Evolutionary conservation across 2,329 filamentous ascomycete species (phyloP), one percentile per base, ranked within the genome.

Genomic region (Dactylella cylindrospora): DNA sequence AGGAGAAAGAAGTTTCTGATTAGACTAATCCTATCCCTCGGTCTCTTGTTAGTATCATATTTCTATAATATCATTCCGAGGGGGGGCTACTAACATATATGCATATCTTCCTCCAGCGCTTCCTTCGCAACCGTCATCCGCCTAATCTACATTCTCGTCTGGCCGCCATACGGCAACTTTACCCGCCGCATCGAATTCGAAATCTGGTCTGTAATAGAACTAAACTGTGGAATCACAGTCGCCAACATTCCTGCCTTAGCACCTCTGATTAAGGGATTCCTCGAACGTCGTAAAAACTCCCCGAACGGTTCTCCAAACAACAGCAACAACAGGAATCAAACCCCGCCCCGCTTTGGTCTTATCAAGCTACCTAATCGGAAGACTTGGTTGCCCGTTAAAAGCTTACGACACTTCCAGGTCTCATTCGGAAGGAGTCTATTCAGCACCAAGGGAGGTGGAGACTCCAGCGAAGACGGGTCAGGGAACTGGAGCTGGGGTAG

Each of bases 1-100:
- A 59, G 38, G 3, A 66, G 71, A 20, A 71, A 71, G 20, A 76
- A 75, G 46, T 61, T 70, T 7, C 66, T 74, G 3, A 70, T 76
- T 0, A 69, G 73, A 20, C 66, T 68, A 10, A 73, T 76, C 15
- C 59, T 76, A 1, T 69, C 70, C 7, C 70, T 76, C 15, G 74
- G 74, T n/a, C 68, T 71, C 3, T 66, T 74, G 68, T 69, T 47
- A 49, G 47, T 47, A n/a, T 13, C 7, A n/a, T 26, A 31, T 10
- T 15, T 39, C n/a, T 20, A 12, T 19, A 57, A 51, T 5, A 47
- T n/a, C n/a, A n/a, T n/a, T n/a, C n/a, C n/a, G n/a, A n/a, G n/a
- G n/a, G n/a, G n/a, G n/a, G n/a, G n/a, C n/a, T n/a, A n/a, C n/a
- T 13, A 25, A 3, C 9, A 41, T 41, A 13, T 15, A 13, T 10